Conservation (phyloP, 108 stramenopile species). For the Nitzschia putrida region DNA sequence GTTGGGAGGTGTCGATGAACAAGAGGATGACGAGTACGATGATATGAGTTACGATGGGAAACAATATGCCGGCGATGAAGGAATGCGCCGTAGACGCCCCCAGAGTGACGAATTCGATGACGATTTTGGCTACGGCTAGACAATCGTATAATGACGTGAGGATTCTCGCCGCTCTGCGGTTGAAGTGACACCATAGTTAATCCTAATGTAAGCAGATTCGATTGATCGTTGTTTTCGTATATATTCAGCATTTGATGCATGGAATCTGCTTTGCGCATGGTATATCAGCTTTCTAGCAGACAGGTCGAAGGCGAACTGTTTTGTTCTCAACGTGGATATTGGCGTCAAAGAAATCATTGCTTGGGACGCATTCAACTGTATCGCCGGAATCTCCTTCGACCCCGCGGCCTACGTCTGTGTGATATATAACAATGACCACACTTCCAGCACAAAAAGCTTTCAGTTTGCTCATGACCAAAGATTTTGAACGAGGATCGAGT, state of each 20-base stretch:
- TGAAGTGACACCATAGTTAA: not conserved
- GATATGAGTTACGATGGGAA: slow-evolving; percentile 13
- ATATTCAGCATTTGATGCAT: no score
- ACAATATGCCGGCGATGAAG: slow-evolving; percentile 1
- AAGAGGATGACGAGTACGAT: slow-evolving; percentile 1
- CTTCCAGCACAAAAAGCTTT: slow-evolving; percentile 77
- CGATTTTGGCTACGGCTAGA: not conserved
- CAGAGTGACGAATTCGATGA: slow-evolving; percentile 4
- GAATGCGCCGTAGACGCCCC: not conserved
- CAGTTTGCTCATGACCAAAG: slow-evolving; percentile 76
- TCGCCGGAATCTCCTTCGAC: slow-evolving; percentile 21
- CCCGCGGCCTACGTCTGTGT: slow-evolving; percentile 73
- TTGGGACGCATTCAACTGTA: slow-evolving; percentile 69
- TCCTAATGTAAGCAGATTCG: no score
- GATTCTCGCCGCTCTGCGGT: not conserved
- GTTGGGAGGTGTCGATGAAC: not conserved
- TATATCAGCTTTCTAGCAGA: slow-evolving; percentile 51
- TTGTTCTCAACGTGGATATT: slow-evolving; percentile 84
- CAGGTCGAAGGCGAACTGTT: slow-evolving; percentile 49
- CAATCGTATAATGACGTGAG: not conserved
- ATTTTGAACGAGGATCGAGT: slow-evolving; percentile 78
- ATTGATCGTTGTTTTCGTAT: no score
- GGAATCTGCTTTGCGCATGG: no score
- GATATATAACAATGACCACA: slow-evolving; percentile 87
- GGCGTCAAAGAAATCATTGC: slow-evolving; percentile 81